Conservation (phyloP, 345 rosid genomes). For the Pugionium dolabratum region DNA sequence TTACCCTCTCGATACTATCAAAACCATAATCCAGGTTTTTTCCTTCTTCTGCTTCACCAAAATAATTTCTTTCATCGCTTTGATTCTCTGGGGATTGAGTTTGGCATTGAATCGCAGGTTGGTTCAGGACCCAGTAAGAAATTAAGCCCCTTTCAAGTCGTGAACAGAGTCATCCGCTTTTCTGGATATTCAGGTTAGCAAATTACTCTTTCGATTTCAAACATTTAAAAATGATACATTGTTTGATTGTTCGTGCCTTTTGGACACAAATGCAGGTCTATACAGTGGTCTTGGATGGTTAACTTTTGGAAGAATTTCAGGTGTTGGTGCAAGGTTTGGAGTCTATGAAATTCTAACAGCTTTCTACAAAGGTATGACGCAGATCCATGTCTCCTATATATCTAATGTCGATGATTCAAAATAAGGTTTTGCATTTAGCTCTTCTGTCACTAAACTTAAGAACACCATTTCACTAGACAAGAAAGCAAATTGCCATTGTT, state of each 20-base stretch:
- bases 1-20: conserved; percentile 83
- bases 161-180: conserved; percentile 54
- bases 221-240: neutral
- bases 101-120: conserved; percentile 51
- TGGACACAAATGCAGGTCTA: conserved; percentile 55
- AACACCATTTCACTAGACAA: neutral
- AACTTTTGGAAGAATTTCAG: conserved; percentile 62
- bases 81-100: conserved; percentile 3
- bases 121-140: conserved; percentile 70
- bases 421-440: conserved; percentile 18
- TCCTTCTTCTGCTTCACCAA: conserved; percentile 8
- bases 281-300: conserved; percentile 76
- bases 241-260: neutral
- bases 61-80: neutral
- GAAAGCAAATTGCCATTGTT: neutral
- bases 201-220: conserved; percentile 4
- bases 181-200: conserved; percentile 53
- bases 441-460: neutral
- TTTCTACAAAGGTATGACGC: conserved; percentile 64
- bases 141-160: conserved; percentile 51
- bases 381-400: conserved; percentile 10
- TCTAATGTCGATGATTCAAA: neutral
- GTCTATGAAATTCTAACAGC: conserved; percentile 78
- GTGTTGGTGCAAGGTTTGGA: conserved; percentile 82
- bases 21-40: conserved; percentile 77